These are phyloP conservation scores for Hypoxylon sp. DNA, from an alignment of 2,329 filamentous ascomycete species.

Conservation along the genomic window DNA sequence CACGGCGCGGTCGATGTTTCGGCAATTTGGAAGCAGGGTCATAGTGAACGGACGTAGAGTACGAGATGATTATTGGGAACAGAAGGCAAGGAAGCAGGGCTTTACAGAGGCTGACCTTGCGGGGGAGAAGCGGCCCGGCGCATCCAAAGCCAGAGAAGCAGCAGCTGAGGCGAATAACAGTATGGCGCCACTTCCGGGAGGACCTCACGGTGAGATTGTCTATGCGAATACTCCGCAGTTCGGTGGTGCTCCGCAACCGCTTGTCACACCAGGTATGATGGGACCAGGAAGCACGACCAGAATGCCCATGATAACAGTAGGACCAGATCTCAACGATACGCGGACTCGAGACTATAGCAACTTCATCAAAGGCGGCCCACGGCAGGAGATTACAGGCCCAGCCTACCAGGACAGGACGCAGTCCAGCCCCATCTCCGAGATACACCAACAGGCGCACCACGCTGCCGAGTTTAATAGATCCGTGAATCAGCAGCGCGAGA, in stretches of 20 bases:
- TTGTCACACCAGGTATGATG: slow-evolving; percentile 81
- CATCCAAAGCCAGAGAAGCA: slow-evolving; percentile 88
- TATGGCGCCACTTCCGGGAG: slow-evolving; percentile 68
- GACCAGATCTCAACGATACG: slow-evolving; percentile 82
- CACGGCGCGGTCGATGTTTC: slow-evolving; percentile 97
- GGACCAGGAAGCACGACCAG: slow-evolving; percentile 77
- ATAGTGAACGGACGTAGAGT: slow-evolving; percentile 92
- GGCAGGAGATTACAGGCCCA: slow-evolving; percentile 90
- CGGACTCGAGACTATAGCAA: slow-evolving; percentile 85
- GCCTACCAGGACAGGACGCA: slow-evolving; percentile 90
- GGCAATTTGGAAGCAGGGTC: slow-evolving; percentile 95
- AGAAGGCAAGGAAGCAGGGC: slow-evolving; percentile 95
- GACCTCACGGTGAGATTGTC: slow-evolving; percentile 87
- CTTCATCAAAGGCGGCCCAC: slow-evolving; percentile 81
- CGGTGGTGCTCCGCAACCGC: slow-evolving; percentile 76
- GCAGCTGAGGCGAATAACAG: slow-evolving; percentile 78
- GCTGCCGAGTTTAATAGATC: slow-evolving; percentile 92
- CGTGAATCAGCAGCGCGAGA: slow-evolving; percentile 83
- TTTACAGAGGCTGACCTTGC: slow-evolving; percentile 97
- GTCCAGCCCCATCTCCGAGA: slow-evolving; percentile 80
- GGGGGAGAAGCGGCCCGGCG: slow-evolving; percentile 95
- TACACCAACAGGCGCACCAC: slow-evolving; percentile 88
- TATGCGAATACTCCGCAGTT: slow-evolving; percentile 84
- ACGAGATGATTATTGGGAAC: slow-evolving; percentile 98
- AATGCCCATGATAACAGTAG: slow-evolving; percentile 87